A percentile compares a stretch with the other conserved stretches of the same genome.
Conservation (phyloP, 768 basidiomycete species). For the Austroboletus festivus region DNA sequence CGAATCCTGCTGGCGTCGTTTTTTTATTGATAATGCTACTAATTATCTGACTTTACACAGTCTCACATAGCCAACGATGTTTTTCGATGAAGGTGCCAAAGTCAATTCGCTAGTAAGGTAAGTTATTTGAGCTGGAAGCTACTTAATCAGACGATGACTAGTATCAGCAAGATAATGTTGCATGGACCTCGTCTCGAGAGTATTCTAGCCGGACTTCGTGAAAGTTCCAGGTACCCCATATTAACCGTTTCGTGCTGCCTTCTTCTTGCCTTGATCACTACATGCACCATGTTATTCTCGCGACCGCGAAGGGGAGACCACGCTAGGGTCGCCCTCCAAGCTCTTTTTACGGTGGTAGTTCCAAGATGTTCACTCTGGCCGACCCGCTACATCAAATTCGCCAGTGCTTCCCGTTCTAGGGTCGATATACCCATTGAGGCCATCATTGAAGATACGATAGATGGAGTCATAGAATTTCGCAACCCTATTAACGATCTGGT, state of each 20-base stretch:
- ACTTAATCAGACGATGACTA: too few relatives aligned
- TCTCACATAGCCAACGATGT: too few relatives aligned
- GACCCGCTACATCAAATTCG: slow-evolving; percentile 32
- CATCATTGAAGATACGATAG: slow-evolving; percentile 36
- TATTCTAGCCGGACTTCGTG: background rate
- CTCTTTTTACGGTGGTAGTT: slow-evolving; percentile 40
- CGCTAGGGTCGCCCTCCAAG: slow-evolving; percentile 30
- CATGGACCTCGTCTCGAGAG: background rate
- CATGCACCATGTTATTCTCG: slow-evolving; percentile 8
- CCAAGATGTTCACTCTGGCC: slow-evolving; percentile 48
- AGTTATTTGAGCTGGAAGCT: too few relatives aligned
- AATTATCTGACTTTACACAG: too few relatives aligned
- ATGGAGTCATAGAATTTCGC: slow-evolving; percentile 45
- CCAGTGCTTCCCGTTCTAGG: slow-evolving; percentile 21
- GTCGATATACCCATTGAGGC: slow-evolving; percentile 34
- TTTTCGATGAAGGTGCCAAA: too few relatives aligned
- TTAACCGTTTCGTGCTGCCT: slow-evolving; percentile 4
- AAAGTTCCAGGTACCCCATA: background rate
- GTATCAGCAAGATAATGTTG: background rate
- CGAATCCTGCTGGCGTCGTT: slow-evolving; percentile 41
- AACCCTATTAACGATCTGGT: slow-evolving; percentile 36
- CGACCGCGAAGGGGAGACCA: slow-evolving; percentile 9
- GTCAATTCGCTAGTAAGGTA: too few relatives aligned
- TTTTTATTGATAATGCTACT: too few relatives aligned
- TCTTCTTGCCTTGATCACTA: slow-evolving; percentile 6